These are phyloP conservation scores for Polytolypa hystricis DNA, from an alignment of 2,329 filamentous ascomycete species.

Conservation along the genomic window DNA sequence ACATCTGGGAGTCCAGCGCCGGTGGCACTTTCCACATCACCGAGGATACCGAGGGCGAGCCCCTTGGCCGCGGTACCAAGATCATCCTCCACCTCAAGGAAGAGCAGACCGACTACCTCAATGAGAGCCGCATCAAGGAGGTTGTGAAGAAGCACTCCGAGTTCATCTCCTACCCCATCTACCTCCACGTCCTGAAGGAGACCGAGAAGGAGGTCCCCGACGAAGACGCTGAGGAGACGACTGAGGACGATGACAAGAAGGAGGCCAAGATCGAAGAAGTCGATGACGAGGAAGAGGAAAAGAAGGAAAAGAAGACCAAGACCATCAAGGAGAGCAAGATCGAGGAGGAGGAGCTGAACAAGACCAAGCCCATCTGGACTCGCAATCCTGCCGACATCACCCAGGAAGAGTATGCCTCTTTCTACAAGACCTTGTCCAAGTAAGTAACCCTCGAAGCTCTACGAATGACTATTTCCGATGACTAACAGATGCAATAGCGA, in stretches of 20 bases:
- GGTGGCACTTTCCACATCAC: slow-evolving; percentile 94
- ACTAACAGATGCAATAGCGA: slow-evolving; percentile 40
- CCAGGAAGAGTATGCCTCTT: slow-evolving; percentile 92
- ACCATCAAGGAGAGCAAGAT: slow-evolving; percentile 98
- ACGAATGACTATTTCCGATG: background rate
- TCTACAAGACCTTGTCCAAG: slow-evolving; percentile 99
- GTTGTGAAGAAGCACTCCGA: slow-evolving; percentile 99
- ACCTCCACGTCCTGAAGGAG: slow-evolving; percentile 99
- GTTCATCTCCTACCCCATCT: slow-evolving; percentile 99
- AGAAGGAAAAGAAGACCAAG: slow-evolving; percentile 98
- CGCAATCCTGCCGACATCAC: slow-evolving; percentile 93
- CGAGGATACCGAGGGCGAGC: slow-evolving; percentile 82
- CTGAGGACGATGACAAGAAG: slow-evolving; percentile 72
- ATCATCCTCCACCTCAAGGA: slow-evolving; percentile 99
- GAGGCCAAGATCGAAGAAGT: slow-evolving; percentile 94
- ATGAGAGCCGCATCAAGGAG: slow-evolving; percentile 99
- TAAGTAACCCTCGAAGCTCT: slow-evolving; percentile 11
- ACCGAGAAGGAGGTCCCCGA: slow-evolving; percentile 97
- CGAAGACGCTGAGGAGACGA: slow-evolving; percentile 62
- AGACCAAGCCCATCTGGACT: slow-evolving; percentile 99
- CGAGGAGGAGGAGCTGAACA: slow-evolving; percentile 99
- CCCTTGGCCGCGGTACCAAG: slow-evolving; percentile 88
- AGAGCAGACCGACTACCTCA: slow-evolving; percentile 95
- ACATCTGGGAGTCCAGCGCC: slow-evolving; percentile 96
- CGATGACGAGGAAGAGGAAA: slow-evolving; percentile 67